Percentiles rank a stretch among this genome's conserved stretches.
phyloP scores from a whole-genome alignment of 768 basidiomycete species.

The Neoboletus magnificus region DNA sequence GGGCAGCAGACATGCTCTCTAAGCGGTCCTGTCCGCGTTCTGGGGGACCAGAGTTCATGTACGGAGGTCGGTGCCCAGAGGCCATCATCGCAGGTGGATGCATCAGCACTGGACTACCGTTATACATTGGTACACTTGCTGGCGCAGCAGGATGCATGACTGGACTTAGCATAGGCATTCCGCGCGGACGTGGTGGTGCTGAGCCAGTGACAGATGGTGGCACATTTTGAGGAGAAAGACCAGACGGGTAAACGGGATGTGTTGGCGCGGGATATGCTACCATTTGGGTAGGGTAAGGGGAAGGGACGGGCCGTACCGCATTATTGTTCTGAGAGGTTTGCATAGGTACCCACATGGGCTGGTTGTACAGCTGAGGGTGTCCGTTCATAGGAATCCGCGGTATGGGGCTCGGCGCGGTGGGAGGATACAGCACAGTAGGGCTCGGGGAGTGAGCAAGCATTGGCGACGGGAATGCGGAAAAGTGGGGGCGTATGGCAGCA shows the following conservation, averaged over 20 bases:
- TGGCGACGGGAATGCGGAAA: conserved; percentile 60
- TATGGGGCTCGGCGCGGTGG: conserved; percentile 60
- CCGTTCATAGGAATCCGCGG: conserved; percentile 65
- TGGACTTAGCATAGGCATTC: conserved; percentile 68
- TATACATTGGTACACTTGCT: conserved; percentile 51
- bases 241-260: conserved; percentile 45
- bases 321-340: conserved; percentile 43
- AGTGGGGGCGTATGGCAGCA: conserved; percentile 51
- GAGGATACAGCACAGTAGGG: conserved; percentile 64
- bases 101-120: conserved; percentile 66
- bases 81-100: conserved; percentile 44
- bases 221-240: conserved; percentile 40
- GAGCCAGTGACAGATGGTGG: conserved; percentile 28
- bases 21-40: conserved; percentile 49
- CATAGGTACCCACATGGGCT: conserved; percentile 64
- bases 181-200: conserved; percentile 43
- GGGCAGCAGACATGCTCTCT: conserved; percentile 40
- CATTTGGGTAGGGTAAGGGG: conserved; percentile 64
- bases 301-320: conserved; percentile 53
- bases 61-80: conserved; percentile 33
- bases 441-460: conserved; percentile 72
- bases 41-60: conserved; percentile 45
- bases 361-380: conserved; percentile 56
- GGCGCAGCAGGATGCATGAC: conserved; percentile 57
- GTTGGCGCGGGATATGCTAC: conserved; percentile 62